Conservation (phyloP, 176 grass and related monocot species). For the Ananas comosus region DNA sequence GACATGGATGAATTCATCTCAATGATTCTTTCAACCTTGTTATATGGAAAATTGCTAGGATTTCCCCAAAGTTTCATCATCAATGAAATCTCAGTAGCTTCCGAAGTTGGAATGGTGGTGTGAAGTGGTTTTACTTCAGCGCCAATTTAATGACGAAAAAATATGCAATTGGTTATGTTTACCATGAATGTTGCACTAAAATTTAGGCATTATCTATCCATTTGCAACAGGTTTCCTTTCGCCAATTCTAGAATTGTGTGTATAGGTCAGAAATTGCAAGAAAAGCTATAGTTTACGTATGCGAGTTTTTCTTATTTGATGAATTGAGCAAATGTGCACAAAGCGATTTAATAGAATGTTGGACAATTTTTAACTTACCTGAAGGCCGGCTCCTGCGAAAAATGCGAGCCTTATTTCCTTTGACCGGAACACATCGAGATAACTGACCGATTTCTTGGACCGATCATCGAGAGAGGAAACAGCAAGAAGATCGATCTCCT, state of each 20-base stretch:
- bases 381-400: constrained; percentile 88
- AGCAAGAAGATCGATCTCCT: constrained; percentile 70
- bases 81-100: too few relatives aligned
- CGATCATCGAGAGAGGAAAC: constrained; percentile 59
- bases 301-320: not conserved
- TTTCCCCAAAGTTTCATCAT: too few relatives aligned
- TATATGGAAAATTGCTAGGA: too few relatives aligned
- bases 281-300: not conserved
- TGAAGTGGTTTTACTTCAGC: too few relatives aligned
- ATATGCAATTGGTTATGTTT: too few relatives aligned
- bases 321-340: not conserved
- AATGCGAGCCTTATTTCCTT: constrained; percentile 89
- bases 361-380: constrained; percentile 32
- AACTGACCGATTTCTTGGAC: constrained; percentile 42
- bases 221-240: too few relatives aligned
- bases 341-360: not conserved
- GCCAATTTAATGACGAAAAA: too few relatives aligned
- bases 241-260: too few relatives aligned
- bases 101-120: too few relatives aligned
- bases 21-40: not conserved
- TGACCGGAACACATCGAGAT: constrained; percentile 62
- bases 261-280: not conserved
- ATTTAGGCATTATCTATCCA: too few relatives aligned
- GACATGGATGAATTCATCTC: not conserved
- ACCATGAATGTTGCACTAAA: too few relatives aligned